phyloP scores from a whole-genome alignment of 306 rosid genomes.

The Begonia loranthoides region DNA sequence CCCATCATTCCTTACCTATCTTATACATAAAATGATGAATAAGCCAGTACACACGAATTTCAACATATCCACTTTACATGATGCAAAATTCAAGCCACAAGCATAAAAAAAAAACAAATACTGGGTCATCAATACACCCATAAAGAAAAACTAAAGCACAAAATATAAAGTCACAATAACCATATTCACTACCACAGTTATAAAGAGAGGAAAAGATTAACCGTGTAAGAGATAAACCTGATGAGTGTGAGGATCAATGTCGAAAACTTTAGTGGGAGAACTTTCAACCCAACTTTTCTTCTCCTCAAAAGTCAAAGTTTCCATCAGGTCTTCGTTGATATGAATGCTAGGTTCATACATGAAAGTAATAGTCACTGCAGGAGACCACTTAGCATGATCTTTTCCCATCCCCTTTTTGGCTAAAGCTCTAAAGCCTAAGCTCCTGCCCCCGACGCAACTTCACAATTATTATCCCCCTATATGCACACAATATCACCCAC shows the following conservation, averaged over 20 bases:
- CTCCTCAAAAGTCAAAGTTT: conserved; percentile 60
- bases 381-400: conserved; percentile 99
- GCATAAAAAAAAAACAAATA: no score
- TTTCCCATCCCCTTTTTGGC: conserved; percentile 96
- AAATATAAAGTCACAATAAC: no score
- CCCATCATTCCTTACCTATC: no score
- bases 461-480: conserved; percentile 87
- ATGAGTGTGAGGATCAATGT: conserved; percentile 50
- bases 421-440: conserved; percentile 83
- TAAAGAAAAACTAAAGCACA: no score
- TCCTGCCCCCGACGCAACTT: conserved; percentile 86
- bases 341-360: conserved; percentile 90
- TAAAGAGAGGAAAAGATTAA: background rate
- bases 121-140: no score
- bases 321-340: conserved; percentile 89
- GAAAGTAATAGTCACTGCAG: conserved; percentile 91
- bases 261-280: conserved; percentile 81
- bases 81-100: no score
- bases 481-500: conserved; percentile 9
- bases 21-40: no score
- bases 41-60: no score
- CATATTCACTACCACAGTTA: no score
- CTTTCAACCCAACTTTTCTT: conserved; percentile 80
- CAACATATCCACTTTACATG: no score
- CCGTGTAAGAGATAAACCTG: conserved; percentile 40